Evolutionary conservation across 108 stramenopile genomes (phyloP).

Genomic region (Nitzschia sp.): DNA sequence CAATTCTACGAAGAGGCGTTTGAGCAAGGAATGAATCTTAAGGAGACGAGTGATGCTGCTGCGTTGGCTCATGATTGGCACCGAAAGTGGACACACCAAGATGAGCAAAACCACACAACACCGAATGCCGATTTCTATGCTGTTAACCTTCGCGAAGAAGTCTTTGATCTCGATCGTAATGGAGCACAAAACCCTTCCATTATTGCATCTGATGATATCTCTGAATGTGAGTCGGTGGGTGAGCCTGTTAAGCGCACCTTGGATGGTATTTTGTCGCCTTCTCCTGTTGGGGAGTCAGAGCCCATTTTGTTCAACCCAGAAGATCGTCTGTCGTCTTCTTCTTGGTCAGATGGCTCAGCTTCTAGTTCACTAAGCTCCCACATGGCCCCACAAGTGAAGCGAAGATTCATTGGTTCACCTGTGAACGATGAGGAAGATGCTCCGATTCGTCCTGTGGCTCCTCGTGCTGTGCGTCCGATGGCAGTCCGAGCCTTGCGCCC

Average conservation of each 20-base stretch:
- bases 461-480: constrained; percentile 17
- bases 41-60: constrained; percentile 28
- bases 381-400: constrained; percentile 5
- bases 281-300: neutral
- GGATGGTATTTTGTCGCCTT: neutral
- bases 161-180: neutral
- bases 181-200: constrained; percentile 34
- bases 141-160: neutral
- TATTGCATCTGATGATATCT: neutral
- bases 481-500: constrained; percentile 22
- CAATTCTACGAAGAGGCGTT: constrained; percentile 39
- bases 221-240: neutral
- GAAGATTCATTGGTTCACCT: neutral
- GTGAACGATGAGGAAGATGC: constrained; percentile 16
- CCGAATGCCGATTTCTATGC: constrained; percentile 24
- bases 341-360: neutral
- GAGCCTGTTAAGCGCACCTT: neutral
- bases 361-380: constrained; percentile 9
- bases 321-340: constrained; percentile 8
- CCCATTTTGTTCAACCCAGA: neutral
- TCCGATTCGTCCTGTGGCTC: neutral
- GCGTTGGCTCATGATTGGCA: constrained; percentile 50
- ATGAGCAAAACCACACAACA: constrained; percentile 35
- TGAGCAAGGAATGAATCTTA: constrained; percentile 21
- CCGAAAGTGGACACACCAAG: constrained; percentile 47